Conservation (phyloP, 257 asterid genomes). For the Rubia yunnanensis region DNA sequence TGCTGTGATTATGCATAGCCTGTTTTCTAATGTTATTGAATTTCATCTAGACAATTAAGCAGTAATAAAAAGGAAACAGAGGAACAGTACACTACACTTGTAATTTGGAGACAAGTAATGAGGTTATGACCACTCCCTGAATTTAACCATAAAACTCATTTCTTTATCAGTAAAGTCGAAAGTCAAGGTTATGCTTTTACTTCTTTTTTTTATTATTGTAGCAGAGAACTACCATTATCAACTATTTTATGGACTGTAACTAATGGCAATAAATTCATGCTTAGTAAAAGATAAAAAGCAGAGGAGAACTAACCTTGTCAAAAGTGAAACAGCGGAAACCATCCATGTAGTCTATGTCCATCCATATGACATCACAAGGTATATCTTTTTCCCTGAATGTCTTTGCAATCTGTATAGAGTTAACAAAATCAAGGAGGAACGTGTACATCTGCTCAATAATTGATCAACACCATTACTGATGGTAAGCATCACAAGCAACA, state of each 20-base stretch:
- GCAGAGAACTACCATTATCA: background rate
- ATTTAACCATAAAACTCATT: background rate
- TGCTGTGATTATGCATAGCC: background rate
- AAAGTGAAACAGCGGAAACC: conserved; percentile 95
- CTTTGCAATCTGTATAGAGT: conserved; percentile 58
- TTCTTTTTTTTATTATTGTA: too few relatives aligned
- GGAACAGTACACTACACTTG: background rate
- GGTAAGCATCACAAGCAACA: background rate
- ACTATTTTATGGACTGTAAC: background rate
- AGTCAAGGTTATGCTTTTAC: background rate
- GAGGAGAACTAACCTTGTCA: conserved; percentile 45
- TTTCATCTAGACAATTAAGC: background rate
- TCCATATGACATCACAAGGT: conserved; percentile 99
- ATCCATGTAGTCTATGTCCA: conserved; percentile 99
- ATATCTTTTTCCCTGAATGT: conserved; percentile 78
- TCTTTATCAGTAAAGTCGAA: background rate
- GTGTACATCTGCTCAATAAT: background rate
- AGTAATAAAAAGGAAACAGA: background rate
- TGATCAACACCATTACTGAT: background rate
- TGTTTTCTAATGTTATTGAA: background rate
- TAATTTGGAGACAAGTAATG: background rate
- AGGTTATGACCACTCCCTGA: background rate
- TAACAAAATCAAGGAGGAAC: conserved; percentile 6
- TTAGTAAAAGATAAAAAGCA: background rate
- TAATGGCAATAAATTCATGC: background rate